Evolutionary conservation across 1,139 yeast genomes (phyloP).

Genomic region (Fermentozyma sake): DNA sequence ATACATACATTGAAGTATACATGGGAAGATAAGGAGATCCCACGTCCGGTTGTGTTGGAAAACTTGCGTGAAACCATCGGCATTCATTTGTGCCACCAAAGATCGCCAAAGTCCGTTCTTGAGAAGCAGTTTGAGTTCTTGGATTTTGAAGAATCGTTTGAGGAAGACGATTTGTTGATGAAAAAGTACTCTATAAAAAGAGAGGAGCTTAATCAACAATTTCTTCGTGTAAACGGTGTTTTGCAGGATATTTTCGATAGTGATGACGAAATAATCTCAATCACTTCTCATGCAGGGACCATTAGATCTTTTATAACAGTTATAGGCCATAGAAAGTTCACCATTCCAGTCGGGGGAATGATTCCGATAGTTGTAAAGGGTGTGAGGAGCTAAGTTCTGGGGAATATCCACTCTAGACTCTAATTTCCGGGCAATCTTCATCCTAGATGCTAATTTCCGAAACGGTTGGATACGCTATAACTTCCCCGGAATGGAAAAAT

Average conservation of each 20-base stretch:
- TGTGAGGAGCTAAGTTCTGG: too few relatives aligned
- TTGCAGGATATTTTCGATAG: conserved; percentile 47
- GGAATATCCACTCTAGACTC: too few relatives aligned
- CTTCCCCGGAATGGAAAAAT: too few relatives aligned
- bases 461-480: not conserved
- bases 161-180: conserved; percentile 43
- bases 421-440: too few relatives aligned
- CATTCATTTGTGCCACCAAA: conserved; percentile 60
- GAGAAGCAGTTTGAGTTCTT: conserved; percentile 16
- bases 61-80: conserved; percentile 66
- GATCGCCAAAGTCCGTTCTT: conserved; percentile 36
- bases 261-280: conserved; percentile 36
- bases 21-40: conserved; percentile 46
- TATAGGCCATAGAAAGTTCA: conserved; percentile 49
- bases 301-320: conserved; percentile 51
- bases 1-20: conserved; percentile 53
- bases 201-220: conserved; percentile 47
- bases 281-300: conserved; percentile 63
- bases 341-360: conserved; percentile 64
- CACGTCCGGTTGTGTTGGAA: conserved; percentile 45
- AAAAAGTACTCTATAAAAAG: conserved; percentile 26
- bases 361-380: conserved; percentile 55
- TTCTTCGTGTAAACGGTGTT: conserved; percentile 44
- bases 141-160: conserved; percentile 38
- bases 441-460: not conserved